Conservation (phyloP, 2,329 filamentous ascomycete genomes). For the Pezicula radicicola region DNA sequence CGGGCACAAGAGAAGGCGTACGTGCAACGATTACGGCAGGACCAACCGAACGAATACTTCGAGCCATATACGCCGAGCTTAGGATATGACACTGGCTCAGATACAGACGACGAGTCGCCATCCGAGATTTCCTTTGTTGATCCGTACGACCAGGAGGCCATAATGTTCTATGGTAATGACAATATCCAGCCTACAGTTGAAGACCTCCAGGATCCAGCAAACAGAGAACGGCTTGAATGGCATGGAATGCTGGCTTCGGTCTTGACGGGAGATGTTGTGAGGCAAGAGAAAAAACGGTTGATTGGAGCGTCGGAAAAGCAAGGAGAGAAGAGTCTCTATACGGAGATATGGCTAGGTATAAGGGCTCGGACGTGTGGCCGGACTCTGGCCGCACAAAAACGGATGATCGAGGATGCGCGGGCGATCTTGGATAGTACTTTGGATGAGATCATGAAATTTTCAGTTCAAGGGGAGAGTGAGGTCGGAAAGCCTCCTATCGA, state of each 20-base stretch:
- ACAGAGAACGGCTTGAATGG: constrained; percentile 91
- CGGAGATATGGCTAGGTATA: constrained; percentile 84
- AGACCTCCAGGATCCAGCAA: constrained; percentile 83
- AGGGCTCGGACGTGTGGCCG: constrained; percentile 81
- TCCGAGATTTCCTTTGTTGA: constrained; percentile 84
- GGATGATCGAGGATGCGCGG: constrained; percentile 84
- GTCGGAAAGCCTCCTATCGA: constrained; percentile 80
- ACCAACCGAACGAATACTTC: constrained; percentile 48
- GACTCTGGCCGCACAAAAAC: constrained; percentile 77
- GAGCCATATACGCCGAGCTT: constrained; percentile 68
- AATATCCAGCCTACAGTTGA: constrained; percentile 85
- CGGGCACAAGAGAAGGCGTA: constrained; percentile 92
- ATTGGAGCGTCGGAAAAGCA: constrained; percentile 70
- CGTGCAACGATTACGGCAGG: constrained; percentile 84
- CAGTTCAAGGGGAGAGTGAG: constrained; percentile 90
- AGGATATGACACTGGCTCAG: constrained; percentile 68
- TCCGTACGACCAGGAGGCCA: constrained; percentile 84
- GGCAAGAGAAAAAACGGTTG: constrained; percentile 94
- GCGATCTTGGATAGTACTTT: constrained; percentile 69
- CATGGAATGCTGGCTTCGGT: constrained; percentile 97
- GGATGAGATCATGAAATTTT: constrained; percentile 87
- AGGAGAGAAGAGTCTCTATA: constrained; percentile 65
- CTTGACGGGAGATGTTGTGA: constrained; percentile 92
- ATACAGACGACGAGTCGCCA: constrained; percentile 87
- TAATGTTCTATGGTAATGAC: constrained; percentile 90